Conservation (phyloP, 2,329 filamentous ascomycete genomes). For the Aspergillus ustus region DNA sequence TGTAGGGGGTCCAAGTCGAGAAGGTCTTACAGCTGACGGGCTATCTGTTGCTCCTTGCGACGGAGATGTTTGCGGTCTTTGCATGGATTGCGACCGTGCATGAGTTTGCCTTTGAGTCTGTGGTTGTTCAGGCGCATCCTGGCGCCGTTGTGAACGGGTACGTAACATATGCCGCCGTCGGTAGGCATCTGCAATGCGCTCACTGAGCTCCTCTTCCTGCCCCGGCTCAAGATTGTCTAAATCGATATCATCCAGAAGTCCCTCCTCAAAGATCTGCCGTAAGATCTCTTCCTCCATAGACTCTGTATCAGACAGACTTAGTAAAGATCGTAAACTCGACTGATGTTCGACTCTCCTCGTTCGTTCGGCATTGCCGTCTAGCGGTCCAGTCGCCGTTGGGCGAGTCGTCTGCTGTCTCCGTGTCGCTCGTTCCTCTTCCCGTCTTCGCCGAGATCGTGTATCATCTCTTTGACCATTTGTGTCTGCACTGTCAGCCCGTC, state of each 20-base stretch:
- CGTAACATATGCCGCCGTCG: constrained; percentile 67
- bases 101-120: constrained; percentile 35
- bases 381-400: constrained; percentile 20
- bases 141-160: constrained; percentile 42
- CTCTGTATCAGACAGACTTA: constrained; percentile 78
- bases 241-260: constrained; percentile 84
- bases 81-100: constrained; percentile 37
- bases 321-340: constrained; percentile 80
- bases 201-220: constrained; percentile 87
- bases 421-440: constrained; percentile 38
- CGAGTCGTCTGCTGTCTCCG: constrained; percentile 29
- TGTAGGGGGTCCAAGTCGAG: constrained; percentile 37
- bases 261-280: constrained; percentile 85
- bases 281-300: constrained; percentile 85
- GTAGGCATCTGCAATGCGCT: constrained; percentile 88
- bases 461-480: constrained; percentile 45
- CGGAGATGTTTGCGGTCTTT: constrained; percentile 25
- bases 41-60: constrained; percentile 28
- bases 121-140: constrained; percentile 40
- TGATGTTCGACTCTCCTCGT: constrained; percentile 80
- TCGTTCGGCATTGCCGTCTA: constrained; percentile 36
- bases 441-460: constrained; percentile 40
- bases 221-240: constrained; percentile 81
- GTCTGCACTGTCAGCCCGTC: constrained; percentile 44
- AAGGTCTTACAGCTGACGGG: constrained; percentile 37